phyloP scores from a whole-genome alignment of 108 stramenopile genomes.

The Fistulifera pelliculosa region DNA sequence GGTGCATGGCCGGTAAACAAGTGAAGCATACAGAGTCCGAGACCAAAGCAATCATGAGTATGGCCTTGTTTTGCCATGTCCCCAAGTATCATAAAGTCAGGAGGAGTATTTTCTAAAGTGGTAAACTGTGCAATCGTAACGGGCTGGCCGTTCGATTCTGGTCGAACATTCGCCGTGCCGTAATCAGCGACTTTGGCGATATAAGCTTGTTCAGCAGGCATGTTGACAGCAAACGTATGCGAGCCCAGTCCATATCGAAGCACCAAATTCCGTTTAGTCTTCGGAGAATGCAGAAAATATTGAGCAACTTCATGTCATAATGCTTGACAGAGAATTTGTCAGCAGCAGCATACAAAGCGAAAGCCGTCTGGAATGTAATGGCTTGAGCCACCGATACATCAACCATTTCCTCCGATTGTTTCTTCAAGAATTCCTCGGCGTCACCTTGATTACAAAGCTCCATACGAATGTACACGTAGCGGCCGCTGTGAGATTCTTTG shows the following conservation, averaged over 20 bases:
- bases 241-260: slow-evolving; percentile 80
- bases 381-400: slow-evolving; percentile 32
- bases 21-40: slow-evolving; percentile 93
- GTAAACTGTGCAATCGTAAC: slow-evolving; percentile 91
- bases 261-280: slow-evolving; percentile 25
- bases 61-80: slow-evolving; percentile 78
- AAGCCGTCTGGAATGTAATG: slow-evolving; percentile 91
- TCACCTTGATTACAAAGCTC: slow-evolving; percentile 92
- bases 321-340: slow-evolving; percentile 83
- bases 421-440: slow-evolving; percentile 81
- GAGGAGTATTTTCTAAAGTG: slow-evolving; percentile 95
- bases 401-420: slow-evolving; percentile 39
- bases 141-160: slow-evolving; percentile 66
- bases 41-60: slow-evolving; percentile 86
- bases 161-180: slow-evolving; percentile 85
- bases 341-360: slow-evolving; percentile 82
- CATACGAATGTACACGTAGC: slow-evolving; percentile 95
- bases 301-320: slow-evolving; percentile 98
- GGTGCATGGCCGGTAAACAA: slow-evolving; percentile 91
- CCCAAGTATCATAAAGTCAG: slow-evolving; percentile 88
- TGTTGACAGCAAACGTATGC: slow-evolving; percentile 55
- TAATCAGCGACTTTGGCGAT: slow-evolving; percentile 96
- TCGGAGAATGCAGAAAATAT: slow-evolving; percentile 73
- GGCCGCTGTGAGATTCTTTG: slow-evolving; percentile 17
- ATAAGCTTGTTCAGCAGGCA: slow-evolving; percentile 36